Evolutionary conservation across 257 asterid species (phyloP).

Genomic region (Ehretia macrophylla): DNA sequence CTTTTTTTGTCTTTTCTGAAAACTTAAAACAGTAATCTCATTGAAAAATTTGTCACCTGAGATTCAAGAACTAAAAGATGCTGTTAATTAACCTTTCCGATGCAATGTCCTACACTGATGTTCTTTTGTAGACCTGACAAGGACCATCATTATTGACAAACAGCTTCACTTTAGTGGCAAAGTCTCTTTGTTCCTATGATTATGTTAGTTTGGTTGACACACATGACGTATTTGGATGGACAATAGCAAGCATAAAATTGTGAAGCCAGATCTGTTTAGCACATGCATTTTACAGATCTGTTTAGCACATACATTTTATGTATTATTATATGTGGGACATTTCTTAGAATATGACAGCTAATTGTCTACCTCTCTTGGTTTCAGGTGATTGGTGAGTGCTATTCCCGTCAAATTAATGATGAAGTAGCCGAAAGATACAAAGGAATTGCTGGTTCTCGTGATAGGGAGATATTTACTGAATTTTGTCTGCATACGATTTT

Average conservation of each 20-base stretch:
- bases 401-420: conserved; percentile 58
- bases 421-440: conserved; percentile 54
- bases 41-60: too few relatives aligned
- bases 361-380: conserved; percentile 17
- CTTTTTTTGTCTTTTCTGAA: too few relatives aligned
- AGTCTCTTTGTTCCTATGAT: not conserved
- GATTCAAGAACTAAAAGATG: too few relatives aligned
- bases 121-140: too few relatives aligned
- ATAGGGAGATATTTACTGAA: conserved; percentile 67
- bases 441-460: conserved; percentile 53
- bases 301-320: not conserved
- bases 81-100: too few relatives aligned
- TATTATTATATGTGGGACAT: not conserved
- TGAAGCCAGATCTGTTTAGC: not conserved
- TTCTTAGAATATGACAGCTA: not conserved
- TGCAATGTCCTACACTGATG: too few relatives aligned
- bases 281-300: not conserved
- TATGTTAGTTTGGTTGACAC: too few relatives aligned
- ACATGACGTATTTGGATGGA: not conserved
- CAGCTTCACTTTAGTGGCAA: not conserved
- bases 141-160: too few relatives aligned
- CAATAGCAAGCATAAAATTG: not conserved
- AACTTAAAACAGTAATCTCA: too few relatives aligned
- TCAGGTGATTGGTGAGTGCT: conserved; percentile 93
- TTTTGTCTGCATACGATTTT: conserved; percentile 81